phyloP scores from a whole-genome alignment of 2,329 filamentous ascomycete genomes.

The Ceratocystis alfenasii region DNA sequence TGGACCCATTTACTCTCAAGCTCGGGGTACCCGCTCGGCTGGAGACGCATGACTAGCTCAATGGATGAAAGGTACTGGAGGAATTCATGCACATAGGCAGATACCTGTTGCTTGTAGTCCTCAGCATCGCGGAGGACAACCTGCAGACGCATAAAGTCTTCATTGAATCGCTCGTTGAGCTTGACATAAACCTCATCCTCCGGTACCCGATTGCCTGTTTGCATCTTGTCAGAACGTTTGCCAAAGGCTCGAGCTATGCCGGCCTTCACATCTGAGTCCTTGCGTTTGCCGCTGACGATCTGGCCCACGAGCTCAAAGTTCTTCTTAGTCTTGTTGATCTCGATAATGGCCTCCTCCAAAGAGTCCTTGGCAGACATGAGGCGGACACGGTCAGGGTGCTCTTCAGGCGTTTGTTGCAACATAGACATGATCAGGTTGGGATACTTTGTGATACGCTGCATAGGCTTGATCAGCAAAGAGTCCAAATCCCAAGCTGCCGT shows the following conservation, averaged over 20 bases:
- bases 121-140: conserved; percentile 91
- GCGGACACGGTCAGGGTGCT: conserved; percentile 68
- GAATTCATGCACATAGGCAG: conserved; percentile 69
- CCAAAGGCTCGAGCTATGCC: conserved; percentile 82
- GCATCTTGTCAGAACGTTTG: conserved; percentile 71
- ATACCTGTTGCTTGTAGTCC: conserved; percentile 72
- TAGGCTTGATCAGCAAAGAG: conserved; percentile 92
- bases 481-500: conserved; percentile 92
- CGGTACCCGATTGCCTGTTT: conserved; percentile 48
- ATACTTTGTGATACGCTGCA: conserved; percentile 89
- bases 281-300: conserved; percentile 66
- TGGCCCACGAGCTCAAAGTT: conserved; percentile 86
- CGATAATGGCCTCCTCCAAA: conserved; percentile 57
- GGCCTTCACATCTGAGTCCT: conserved; percentile 77
- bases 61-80: conserved; percentile 70
- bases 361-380: conserved; percentile 44
- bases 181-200: conserved; percentile 75
- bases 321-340: conserved; percentile 93
- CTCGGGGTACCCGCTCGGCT: conserved; percentile 65
- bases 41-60: conserved; percentile 64
- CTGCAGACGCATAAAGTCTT: conserved; percentile 84
- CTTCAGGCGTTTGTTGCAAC: conserved; percentile 62
- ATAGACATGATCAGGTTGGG: conserved; percentile 73
- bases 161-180: conserved; percentile 74
- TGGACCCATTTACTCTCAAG: conserved; percentile 89